phyloP scores from a whole-genome alignment of 2,329 filamentous ascomycete genomes.

The Talaromyces funiculosus region DNA sequence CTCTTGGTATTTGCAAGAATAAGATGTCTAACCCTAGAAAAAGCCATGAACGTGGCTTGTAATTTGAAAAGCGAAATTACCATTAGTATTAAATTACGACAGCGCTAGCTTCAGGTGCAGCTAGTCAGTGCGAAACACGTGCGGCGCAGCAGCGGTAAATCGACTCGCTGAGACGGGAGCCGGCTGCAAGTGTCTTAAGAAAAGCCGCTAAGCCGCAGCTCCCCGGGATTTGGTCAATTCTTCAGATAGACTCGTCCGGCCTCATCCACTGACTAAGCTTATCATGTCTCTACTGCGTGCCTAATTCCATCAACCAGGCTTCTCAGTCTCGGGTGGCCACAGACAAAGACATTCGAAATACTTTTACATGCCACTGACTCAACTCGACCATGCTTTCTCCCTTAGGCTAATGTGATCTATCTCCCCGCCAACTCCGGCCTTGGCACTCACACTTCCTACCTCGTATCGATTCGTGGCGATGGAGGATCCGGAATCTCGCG shows the following conservation, averaged over 20 bases:
- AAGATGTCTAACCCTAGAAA: too few relatives aligned
- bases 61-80: too few relatives aligned
- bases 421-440: neutral
- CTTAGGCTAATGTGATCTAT: neutral
- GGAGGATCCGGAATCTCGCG: slow-evolving; percentile 3
- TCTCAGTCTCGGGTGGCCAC: neutral
- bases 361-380: neutral
- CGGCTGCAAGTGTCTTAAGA: neutral
- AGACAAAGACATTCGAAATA: neutral
- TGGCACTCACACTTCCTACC: neutral
- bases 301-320: neutral
- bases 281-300: neutral
- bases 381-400: neutral
- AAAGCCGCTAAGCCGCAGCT: neutral
- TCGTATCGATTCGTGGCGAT: slow-evolving; percentile 3
- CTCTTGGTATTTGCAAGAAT: too few relatives aligned
- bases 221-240: neutral
- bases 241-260: neutral
- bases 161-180: neutral
- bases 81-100: too few relatives aligned
- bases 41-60: too few relatives aligned
- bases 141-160: neutral
- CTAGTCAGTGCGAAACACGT: neutral
- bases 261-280: too few relatives aligned
- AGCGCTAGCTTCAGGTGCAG: neutral